These are phyloP conservation scores for Didymella pomorum DNA, from an alignment of 2,329 filamentous ascomycete genomes.

Conservation along the genomic window DNA sequence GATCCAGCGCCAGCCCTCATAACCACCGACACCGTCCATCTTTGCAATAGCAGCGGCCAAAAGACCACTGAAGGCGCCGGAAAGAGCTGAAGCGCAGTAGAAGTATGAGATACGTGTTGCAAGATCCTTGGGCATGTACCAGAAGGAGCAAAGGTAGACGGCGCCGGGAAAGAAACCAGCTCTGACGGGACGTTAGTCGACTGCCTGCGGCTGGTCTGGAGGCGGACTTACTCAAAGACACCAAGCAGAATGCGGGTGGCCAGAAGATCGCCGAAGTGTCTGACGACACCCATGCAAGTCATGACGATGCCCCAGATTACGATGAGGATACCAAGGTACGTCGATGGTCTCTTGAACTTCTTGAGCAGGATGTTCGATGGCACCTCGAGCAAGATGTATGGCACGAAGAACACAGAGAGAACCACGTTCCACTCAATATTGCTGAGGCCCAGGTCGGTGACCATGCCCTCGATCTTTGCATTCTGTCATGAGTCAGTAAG, in stretches of 20 bases:
- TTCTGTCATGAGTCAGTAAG: slow-evolving; percentile 42
- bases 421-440: slow-evolving; percentile 67
- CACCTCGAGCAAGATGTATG: slow-evolving; percentile 48
- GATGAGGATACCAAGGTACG: slow-evolving; percentile 44
- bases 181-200: neutral
- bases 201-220: neutral
- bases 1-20: slow-evolving; percentile 55
- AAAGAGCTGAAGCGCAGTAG: slow-evolving; percentile 50
- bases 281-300: slow-evolving; percentile 37
- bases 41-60: slow-evolving; percentile 50
- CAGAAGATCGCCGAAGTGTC: slow-evolving; percentile 31
- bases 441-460: slow-evolving; percentile 63
- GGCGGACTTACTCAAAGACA: slow-evolving; percentile 34
- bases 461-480: slow-evolving; percentile 69
- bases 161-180: slow-evolving; percentile 49
- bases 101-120: slow-evolving; percentile 47
- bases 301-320: slow-evolving; percentile 38
- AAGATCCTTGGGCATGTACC: slow-evolving; percentile 50
- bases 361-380: slow-evolving; percentile 55
- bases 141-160: slow-evolving; percentile 44
- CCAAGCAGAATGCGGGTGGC: slow-evolving; percentile 33
- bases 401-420: slow-evolving; percentile 66
- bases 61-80: slow-evolving; percentile 54
- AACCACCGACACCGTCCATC: slow-evolving; percentile 51
- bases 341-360: slow-evolving; percentile 37